These are phyloP conservation scores for Euphorbia celastroides DNA, from an alignment of 441 rosid species.

Conservation along the genomic window DNA sequence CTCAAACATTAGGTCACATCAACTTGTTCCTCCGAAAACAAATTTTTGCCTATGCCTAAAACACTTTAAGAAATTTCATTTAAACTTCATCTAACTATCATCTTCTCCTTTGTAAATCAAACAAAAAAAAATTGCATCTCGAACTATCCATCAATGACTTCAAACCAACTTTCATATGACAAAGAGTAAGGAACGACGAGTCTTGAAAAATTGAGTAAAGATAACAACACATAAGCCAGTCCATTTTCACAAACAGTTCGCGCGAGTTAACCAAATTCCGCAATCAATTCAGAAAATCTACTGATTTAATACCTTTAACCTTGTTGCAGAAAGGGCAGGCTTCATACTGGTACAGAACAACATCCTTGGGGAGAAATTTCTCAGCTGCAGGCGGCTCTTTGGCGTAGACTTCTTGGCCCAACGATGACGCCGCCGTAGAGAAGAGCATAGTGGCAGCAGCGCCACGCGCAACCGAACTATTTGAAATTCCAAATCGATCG, in stretches of 20 bases:
- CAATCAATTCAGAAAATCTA: background rate
- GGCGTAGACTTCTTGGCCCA: constrained; percentile 48
- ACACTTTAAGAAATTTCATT: background rate
- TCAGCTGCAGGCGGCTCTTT: constrained; percentile 34
- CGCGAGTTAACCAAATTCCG: background rate
- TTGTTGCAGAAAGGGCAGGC: constrained; percentile 99
- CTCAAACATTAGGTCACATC: background rate
- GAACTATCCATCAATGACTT: background rate
- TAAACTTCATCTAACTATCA: background rate
- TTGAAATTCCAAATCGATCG: constrained; percentile 24
- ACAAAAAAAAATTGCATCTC: background rate
- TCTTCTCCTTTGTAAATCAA: background rate
- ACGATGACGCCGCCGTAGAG: constrained; percentile 48
- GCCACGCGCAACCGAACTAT: constrained; percentile 35
- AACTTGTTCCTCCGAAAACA: background rate
- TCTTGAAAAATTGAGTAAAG: too few species aligned
- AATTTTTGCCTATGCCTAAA: background rate
- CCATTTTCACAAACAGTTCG: background rate
- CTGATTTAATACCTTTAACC: constrained; percentile 68
- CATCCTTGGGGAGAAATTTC: constrained; percentile 54
- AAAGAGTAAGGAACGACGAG: too few species aligned
- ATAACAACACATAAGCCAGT: background rate
- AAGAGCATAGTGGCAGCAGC: constrained; percentile 38
- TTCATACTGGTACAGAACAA: constrained; percentile 85
- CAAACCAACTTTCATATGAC: background rate